Conservation (phyloP, 495 filamentous ascomycete species). For the Penicillium soppii region DNA sequence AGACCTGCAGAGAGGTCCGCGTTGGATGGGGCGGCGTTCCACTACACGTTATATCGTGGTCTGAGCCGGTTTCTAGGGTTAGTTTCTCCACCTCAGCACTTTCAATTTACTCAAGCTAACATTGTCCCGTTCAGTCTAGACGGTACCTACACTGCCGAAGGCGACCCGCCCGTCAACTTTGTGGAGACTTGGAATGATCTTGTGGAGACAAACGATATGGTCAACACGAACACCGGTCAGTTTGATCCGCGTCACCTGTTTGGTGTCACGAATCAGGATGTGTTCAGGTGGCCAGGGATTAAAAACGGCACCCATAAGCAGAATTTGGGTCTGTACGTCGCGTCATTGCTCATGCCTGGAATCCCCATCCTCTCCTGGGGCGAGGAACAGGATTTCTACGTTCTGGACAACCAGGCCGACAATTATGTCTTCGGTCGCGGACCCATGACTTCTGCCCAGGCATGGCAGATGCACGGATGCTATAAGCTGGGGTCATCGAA, state of each 20-base stretch:
- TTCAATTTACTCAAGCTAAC: background rate
- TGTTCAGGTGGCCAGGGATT: slow-evolving; percentile 51
- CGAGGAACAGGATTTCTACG: slow-evolving; percentile 51
- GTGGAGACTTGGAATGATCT: slow-evolving; percentile 41
- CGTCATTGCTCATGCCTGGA: slow-evolving; percentile 45
- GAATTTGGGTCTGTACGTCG: slow-evolving; percentile 44
- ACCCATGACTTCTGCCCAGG: slow-evolving; percentile 45
- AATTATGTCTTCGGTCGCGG: slow-evolving; percentile 51
- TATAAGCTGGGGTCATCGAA: slow-evolving; percentile 44
- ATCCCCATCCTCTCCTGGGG: slow-evolving; percentile 48
- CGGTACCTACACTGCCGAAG: slow-evolving; percentile 36
- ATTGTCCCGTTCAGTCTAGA: slow-evolving; percentile 26
- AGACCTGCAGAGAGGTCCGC: slow-evolving; percentile 33
- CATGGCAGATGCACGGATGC: slow-evolving; percentile 53
- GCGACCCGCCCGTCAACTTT: slow-evolving; percentile 42
- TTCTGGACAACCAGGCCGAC: slow-evolving; percentile 44
- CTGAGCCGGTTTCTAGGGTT: slow-evolving; percentile 46
- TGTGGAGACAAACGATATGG: slow-evolving; percentile 42
- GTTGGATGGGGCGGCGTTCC: slow-evolving; percentile 44
- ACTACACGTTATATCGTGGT: slow-evolving; percentile 47
- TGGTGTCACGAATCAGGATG: slow-evolving; percentile 51
- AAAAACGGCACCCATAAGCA: slow-evolving; percentile 47
- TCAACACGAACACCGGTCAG: slow-evolving; percentile 47
- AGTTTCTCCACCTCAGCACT: background rate
- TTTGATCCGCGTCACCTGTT: slow-evolving; percentile 52